Evolutionary conservation across 306 rosid genomes (phyloP).

Genomic region (Gillenia trifoliata): DNA sequence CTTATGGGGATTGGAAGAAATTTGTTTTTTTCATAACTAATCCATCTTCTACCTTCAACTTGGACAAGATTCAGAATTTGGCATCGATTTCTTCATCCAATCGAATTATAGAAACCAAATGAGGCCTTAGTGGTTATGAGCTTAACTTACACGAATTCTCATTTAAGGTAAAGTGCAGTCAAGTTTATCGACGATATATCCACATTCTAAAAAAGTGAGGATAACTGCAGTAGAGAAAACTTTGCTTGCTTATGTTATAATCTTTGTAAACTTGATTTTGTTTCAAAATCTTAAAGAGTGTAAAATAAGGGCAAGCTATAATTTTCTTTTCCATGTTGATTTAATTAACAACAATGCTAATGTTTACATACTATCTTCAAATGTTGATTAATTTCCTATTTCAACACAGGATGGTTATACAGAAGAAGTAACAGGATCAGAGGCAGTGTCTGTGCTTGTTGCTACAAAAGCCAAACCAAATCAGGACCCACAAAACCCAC

Average conservation of each 20-base stretch:
- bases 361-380: background rate
- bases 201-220: background rate
- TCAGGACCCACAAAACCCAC: slow-evolving; percentile 38
- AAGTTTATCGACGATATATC: background rate
- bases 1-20: background rate
- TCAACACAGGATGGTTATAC: slow-evolving; percentile 86
- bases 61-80: background rate
- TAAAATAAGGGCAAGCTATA: background rate
- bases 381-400: background rate
- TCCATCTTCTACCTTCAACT: background rate
- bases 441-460: slow-evolving; percentile 67
- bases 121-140: background rate
- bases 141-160: too few species aligned
- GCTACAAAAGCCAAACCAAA: slow-evolving; percentile 82
- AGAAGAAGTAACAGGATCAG: slow-evolving; percentile 47
- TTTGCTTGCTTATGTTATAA: background rate
- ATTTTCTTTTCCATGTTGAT: background rate
- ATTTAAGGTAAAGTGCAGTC: background rate
- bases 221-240: too few species aligned
- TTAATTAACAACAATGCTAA: background rate
- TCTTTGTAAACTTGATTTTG: background rate
- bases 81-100: background rate
- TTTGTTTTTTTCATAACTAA: too few species aligned
- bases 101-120: background rate
- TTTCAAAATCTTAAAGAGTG: background rate